Evolutionary conservation across 2,329 filamentous ascomycete genomes (phyloP).

Genomic region (Pestalotiopsis sp.): DNA sequence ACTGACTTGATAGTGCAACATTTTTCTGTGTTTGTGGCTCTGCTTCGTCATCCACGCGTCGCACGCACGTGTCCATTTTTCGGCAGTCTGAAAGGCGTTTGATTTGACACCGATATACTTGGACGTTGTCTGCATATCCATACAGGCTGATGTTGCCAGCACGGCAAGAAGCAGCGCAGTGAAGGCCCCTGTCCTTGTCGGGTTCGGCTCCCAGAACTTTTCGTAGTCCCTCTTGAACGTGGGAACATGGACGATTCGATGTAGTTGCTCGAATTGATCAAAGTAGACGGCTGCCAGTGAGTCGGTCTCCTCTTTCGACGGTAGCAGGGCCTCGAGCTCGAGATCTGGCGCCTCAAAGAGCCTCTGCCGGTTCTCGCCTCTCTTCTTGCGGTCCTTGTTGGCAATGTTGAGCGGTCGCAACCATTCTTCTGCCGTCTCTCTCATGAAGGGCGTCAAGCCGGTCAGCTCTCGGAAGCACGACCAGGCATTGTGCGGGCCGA

Average conservation of each 20-base stretch:
- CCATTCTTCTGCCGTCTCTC: conserved; percentile 64
- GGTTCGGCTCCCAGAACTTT: conserved; percentile 53
- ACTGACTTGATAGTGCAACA: conserved; percentile 59
- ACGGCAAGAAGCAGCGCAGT: conserved; percentile 62
- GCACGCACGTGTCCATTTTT: conserved; percentile 58
- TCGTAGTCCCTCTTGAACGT: conserved; percentile 60
- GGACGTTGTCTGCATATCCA: conserved; percentile 53
- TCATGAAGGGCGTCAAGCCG: conserved; percentile 63
- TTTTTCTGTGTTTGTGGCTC: conserved; percentile 62
- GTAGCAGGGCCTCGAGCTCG: conserved; percentile 53
- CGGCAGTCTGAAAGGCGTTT: conserved; percentile 55
- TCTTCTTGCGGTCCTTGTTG: conserved; percentile 57
- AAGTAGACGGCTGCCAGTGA: conserved; percentile 53
- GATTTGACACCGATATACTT: conserved; percentile 63
- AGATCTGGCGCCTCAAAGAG: conserved; percentile 49
- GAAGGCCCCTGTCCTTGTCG: conserved; percentile 52
- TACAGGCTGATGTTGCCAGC: conserved; percentile 60
- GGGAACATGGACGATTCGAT: conserved; percentile 62
- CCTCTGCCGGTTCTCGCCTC: conserved; percentile 54
- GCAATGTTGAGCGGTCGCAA: conserved; percentile 60
- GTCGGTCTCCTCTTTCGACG: conserved; percentile 50
- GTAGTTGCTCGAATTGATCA: conserved; percentile 57
- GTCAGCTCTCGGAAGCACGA: conserved; percentile 60
- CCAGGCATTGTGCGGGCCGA: conserved; percentile 62
- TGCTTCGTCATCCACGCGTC: conserved; percentile 57